Base-by-base conservation (phyloP, 2,329 filamentous ascomycete genomes). In the Scedosporium aurantiacum region DNA sequence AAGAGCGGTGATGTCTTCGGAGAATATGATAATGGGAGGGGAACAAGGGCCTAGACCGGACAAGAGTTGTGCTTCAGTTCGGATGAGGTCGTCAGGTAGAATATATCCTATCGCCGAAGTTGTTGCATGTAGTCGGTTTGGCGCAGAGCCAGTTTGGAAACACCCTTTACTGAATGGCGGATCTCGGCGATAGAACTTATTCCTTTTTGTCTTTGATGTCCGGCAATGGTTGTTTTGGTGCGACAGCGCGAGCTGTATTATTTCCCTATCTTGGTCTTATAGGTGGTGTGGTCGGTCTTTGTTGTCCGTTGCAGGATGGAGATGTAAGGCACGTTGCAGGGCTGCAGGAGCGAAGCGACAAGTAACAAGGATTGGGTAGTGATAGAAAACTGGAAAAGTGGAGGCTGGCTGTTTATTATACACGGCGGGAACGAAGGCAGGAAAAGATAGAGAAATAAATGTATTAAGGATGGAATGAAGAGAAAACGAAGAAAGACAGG, bases 361-460 rank as follows among this genome's bases (percentile, higher is more conserved):
- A 64, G 65, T 64, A 66, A 66, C 67, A 67, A 64, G 62, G 63
- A 60, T 63, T 64, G 63, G 63, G 60, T 47, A 60, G 56, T 60
- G 58, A 63, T 56, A 45, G 62, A 65, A 60, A 57, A 23, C 27
- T 61, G 61, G 60, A 62, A 60, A 45, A 63, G 61, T 5, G 28
- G 43, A 14, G 43, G 18, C 50, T 56, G 52, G 23, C 50, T 54
- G 7, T 40, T 41, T 61, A 57, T 54, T 54, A 54, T 54, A 54
- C 50, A 54, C 32, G 32, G 32, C 28, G 32, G 27, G 28, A 60
- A 57, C 23, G 57, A 43, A 55, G 32, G 27, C 58, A n/a, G 47
- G 60, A 56, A 58, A 54, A 62, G 32, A 25, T 40, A 18, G 55
- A 40, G 57, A 61, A 47, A 37, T 57, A 57, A 55, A 56, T 18